Evolutionary conservation across 768 basidiomycete genomes (phyloP), one percentile per base, ranked within the genome.

Genomic region (Galerina marginata): DNA sequence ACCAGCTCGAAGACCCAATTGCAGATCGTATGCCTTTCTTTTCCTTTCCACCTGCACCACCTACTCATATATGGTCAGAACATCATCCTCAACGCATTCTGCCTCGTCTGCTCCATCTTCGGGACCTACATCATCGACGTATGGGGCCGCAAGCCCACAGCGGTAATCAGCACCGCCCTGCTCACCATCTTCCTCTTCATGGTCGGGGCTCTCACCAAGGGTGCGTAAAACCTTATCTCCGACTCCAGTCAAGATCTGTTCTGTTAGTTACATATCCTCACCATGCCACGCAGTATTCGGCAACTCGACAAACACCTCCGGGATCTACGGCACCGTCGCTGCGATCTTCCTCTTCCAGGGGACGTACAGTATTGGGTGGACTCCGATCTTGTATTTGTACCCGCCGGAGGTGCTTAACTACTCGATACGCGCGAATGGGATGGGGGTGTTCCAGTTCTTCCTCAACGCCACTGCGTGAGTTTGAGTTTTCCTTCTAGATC

Each of bases 261-360:
- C 15, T 36, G 29, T 40, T 38, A 10, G 6, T 9, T 6, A 25
- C 15, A 9, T 23, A 3, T 37, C 11, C 11, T 36, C 10, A 14
- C 20, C 5, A 6, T 42, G n/a, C 9, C 9, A 14, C 4, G 4
- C 40, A 65, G 64, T 55, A 3, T 65, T 61, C 33, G 64, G 64
- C 15, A 53, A 45, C 37, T 61, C 60, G 3, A 53, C 49, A 0
- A 61, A 61, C 44, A 65, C 61, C 6, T 53, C 64, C 1, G 64
- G 64, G 3, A 56, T 65, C 23, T 65, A 65, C 47, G 64, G 56
- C 9, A 65, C 64, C 6, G 64, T 65, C 11, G 64, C 60, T 2
- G 60, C 60, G 60, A 57, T 65, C 37, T 65, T 65, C 54, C 58
- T 65, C 7, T 65, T 65, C 60, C 64, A 65, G 33, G 64, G 64